Conservation (phyloP, 331 rosid genomes). For the Rosa hybrid region DNA sequence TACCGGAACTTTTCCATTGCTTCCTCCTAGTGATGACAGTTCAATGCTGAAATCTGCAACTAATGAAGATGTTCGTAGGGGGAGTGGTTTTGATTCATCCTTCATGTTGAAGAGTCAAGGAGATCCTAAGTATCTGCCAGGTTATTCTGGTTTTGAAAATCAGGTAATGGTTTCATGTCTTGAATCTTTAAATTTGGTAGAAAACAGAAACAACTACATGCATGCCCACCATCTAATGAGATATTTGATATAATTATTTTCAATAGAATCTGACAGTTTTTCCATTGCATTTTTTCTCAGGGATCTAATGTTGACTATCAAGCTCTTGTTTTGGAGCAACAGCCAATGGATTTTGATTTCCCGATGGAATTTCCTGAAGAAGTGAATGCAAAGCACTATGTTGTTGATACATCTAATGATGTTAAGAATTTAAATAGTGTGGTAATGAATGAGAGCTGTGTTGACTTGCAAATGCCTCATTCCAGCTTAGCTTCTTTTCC, state of each 20-base stretch:
- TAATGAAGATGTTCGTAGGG: conserved; percentile 33
- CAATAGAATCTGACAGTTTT: conserved; percentile 22
- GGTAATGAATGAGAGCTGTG: conserved; percentile 30
- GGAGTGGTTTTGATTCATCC: conserved; percentile 26
- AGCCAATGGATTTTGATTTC: conserved; percentile 51
- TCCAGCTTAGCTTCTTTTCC: conserved; percentile 38
- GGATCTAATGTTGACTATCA: conserved; percentile 44
- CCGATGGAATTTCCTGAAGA: conserved; percentile 45
- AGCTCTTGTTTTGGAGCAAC: conserved; percentile 41
- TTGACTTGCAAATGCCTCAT: conserved; percentile 35
- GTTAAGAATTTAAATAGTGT: conserved; percentile 27
- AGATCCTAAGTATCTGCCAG: conserved; percentile 27
- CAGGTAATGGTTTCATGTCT: conserved; percentile 38
- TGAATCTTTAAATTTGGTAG: not conserved
- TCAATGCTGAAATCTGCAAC: conserved; percentile 26
- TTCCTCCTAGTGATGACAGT: conserved; percentile 32
- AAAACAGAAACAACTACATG: not conserved
- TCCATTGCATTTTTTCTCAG: conserved; percentile 34
- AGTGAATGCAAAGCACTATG: conserved; percentile 29
- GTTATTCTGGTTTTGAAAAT: conserved; percentile 35
- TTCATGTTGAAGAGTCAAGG: conserved; percentile 34
- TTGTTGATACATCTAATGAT: conserved; percentile 38
- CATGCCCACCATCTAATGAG: not conserved
- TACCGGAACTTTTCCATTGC: conserved; percentile 61
- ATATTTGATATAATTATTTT: not conserved